phyloP scores from a whole-genome alignment of 805 yeast genomes.

The Maudiozyma serrabonitensis region DNA sequence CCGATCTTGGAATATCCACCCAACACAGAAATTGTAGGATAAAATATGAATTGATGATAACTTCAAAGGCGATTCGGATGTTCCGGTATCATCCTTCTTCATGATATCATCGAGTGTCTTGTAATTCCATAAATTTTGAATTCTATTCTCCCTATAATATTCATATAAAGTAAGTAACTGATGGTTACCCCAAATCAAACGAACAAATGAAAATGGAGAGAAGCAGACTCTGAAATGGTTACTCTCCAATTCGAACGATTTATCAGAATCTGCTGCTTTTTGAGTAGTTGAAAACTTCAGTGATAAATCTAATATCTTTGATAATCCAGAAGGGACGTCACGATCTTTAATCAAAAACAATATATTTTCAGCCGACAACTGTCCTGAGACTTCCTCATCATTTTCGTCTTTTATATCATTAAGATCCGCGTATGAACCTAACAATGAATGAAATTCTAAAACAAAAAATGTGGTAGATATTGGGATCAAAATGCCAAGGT shows the following conservation, averaged over 20 bases:
- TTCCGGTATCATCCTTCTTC: background rate
- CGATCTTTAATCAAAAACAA: constrained; percentile 24
- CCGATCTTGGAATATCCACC: constrained; percentile 59
- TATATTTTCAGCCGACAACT: constrained; percentile 22
- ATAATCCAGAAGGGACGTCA: constrained; percentile 29
- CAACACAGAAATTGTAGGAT: constrained; percentile 59
- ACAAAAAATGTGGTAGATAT: constrained; percentile 21
- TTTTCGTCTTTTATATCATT: constrained; percentile 1
- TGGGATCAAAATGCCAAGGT: constrained; percentile 24
- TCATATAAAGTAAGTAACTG: constrained; percentile 10
- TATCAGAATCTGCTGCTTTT: constrained; percentile 22
- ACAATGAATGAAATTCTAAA: constrained; percentile 19
- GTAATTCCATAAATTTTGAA: constrained; percentile 6
- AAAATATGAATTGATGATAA: constrained; percentile 47
- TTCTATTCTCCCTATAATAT: constrained; percentile 14
- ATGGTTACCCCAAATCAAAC: constrained; percentile 28
- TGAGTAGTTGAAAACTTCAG: constrained; percentile 35
- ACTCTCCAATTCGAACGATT: constrained; percentile 48
- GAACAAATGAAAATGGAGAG: constrained; percentile 41
- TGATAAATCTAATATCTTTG: constrained; percentile 39
- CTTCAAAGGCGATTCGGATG: constrained; percentile 12
- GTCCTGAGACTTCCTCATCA: constrained; percentile 13
- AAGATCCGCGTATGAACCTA: constrained; percentile 13
- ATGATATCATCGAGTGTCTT: background rate
- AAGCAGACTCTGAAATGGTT: constrained; percentile 49